These are phyloP conservation scores for Colletotrichum tropicicola DNA, from an alignment of 2,329 filamentous ascomycete genomes.

Conservation along the genomic window DNA sequence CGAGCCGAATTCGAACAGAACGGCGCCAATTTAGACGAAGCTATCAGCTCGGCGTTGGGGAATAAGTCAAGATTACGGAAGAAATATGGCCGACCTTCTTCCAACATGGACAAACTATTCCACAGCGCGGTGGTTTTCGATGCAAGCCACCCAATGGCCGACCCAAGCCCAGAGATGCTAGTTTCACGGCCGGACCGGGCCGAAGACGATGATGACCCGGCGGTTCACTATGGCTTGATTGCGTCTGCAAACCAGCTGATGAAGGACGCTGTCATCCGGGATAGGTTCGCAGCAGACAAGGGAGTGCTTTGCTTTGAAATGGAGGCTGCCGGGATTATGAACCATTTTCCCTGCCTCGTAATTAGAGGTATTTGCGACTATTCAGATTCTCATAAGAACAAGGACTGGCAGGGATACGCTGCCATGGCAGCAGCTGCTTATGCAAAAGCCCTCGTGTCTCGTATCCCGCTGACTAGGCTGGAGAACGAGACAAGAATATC, in stretches of 20 bases:
- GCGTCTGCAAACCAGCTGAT: slow-evolving; percentile 46
- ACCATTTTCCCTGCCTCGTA: slow-evolving; percentile 41
- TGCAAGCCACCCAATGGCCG: too few species aligned
- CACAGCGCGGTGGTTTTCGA: not conserved
- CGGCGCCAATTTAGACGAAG: not conserved
- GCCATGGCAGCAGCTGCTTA: slow-evolving; percentile 43
- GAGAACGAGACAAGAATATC: slow-evolving; percentile 25
- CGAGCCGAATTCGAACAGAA: not conserved
- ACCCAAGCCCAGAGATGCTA: not conserved
- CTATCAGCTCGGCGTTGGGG: not conserved
- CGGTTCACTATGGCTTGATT: slow-evolving; percentile 35
- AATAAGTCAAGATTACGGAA: not conserved
- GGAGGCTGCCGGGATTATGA: slow-evolving; percentile 40
- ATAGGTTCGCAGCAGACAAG: slow-evolving; percentile 33
- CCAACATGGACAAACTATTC: not conserved
- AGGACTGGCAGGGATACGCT: slow-evolving; percentile 46
- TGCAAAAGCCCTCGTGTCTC: slow-evolving; percentile 25
- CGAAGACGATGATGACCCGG: not conserved
- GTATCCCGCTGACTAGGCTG: slow-evolving; percentile 27
- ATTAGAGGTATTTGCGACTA: slow-evolving; percentile 52
- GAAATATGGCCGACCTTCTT: not conserved
- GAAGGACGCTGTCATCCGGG: slow-evolving; percentile 40
- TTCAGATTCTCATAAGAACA: slow-evolving; percentile 48
- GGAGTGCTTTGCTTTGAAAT: slow-evolving; percentile 38
- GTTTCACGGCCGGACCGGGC: not conserved